Conservation (phyloP, 352 stramenopile genomes). For the Phytophthora brassicae region DNA sequence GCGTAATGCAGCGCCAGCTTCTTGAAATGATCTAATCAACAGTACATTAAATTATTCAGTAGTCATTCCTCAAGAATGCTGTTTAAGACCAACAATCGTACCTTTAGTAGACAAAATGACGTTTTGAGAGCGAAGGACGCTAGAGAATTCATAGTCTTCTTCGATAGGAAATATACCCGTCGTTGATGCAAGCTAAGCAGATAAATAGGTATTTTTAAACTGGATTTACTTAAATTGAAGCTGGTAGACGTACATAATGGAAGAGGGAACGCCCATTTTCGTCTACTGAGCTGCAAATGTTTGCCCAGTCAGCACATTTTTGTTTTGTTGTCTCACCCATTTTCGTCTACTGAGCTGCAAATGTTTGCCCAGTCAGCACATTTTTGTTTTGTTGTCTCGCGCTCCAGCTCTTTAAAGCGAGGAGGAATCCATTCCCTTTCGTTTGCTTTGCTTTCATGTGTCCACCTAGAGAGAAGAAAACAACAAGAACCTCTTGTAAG, state of each 20-base stretch:
- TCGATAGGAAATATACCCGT: constrained; percentile 10
- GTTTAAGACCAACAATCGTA: constrained; percentile 11
- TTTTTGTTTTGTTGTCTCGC: constrained; percentile 20
- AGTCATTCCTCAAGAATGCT: too few species aligned
- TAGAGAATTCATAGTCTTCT: constrained; percentile 28
- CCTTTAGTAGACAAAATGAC: constrained; percentile 34
- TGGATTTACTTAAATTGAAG: not conserved
- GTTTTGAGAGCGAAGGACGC: constrained; percentile 26
- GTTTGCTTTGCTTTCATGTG: constrained; percentile 4
- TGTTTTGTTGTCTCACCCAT: constrained; percentile 18
- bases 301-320: constrained; percentile 36
- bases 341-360: constrained; percentile 34
- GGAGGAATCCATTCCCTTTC: constrained; percentile 45
- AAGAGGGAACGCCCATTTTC: constrained; percentile 44
- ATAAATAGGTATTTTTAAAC: not conserved
- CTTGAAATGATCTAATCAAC: constrained; percentile 36
- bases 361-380: constrained; percentile 37
- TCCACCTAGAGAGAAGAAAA: not conserved
- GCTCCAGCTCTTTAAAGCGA: constrained; percentile 44
- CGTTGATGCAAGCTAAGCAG: constrained; percentile 25
- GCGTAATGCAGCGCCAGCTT: constrained; percentile 58
- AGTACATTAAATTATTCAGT: not conserved
- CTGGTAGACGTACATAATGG: constrained; percentile 50
- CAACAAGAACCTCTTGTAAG: constrained; percentile 14
- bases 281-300: constrained; percentile 38